Conservation (phyloP, 108 stramenopile species). For the Discostella stelligeroides region DNA sequence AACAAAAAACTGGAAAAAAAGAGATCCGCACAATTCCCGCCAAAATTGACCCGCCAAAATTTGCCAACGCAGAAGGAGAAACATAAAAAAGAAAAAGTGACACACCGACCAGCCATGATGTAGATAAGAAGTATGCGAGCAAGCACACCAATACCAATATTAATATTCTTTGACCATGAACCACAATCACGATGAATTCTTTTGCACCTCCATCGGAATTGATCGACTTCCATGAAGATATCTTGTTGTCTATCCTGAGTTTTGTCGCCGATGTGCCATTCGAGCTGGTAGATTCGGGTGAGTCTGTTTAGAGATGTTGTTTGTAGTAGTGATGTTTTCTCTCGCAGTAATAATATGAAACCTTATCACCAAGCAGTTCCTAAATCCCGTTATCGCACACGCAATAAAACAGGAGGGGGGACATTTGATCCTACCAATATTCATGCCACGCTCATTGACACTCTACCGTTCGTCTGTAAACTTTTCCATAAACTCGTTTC, state of each 20-base stretch:
- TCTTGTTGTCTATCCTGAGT: conserved; percentile 50
- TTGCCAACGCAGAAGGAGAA: too few relatives aligned
- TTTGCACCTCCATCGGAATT: conserved; percentile 15
- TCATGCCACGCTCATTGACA: conserved; percentile 53
- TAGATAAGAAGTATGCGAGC: too few relatives aligned
- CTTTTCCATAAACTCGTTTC: conserved; percentile 49
- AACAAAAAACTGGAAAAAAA: too few relatives aligned
- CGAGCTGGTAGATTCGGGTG: conserved; percentile 28
- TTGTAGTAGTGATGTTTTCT: too few relatives aligned
- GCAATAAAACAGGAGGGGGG: conserved; percentile 1
- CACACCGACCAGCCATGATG: too few relatives aligned
- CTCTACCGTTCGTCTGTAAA: conserved; percentile 65
- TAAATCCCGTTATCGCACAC: conserved; percentile 8
- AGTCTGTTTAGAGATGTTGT: too few relatives aligned
- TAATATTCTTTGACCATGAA: too few relatives aligned
- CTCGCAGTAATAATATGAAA: background rate
- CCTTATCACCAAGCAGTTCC: background rate
- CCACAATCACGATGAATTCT: too few relatives aligned
- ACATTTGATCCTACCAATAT: conserved; percentile 1
- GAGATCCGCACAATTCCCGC: too few relatives aligned
- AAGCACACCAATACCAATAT: too few relatives aligned
- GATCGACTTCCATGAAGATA: conserved; percentile 55
- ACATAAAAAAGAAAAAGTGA: too few relatives aligned
- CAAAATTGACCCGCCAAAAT: too few relatives aligned
- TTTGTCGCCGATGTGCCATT: conserved; percentile 70